phyloP scores from a whole-genome alignment of 2,329 filamentous ascomycete genomes.

The Dactylonectria macrodidyma region DNA sequence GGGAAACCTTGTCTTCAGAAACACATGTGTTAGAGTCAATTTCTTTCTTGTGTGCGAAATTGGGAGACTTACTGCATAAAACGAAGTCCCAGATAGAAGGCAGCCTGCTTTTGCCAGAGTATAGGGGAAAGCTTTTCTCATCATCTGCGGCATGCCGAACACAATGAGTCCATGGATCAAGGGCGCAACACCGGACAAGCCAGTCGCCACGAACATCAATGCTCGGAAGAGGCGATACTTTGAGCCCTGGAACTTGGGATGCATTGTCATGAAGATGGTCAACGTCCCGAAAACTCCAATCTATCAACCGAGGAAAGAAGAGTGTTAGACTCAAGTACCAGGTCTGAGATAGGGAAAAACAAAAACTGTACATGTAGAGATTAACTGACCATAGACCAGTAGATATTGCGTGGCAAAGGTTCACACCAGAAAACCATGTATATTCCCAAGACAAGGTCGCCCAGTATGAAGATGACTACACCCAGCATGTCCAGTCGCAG shows the following conservation, averaged over 20 bases:
- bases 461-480: constrained; percentile 42
- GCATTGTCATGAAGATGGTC: constrained; percentile 50
- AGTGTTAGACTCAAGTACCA: constrained; percentile 20
- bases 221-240: constrained; percentile 45
- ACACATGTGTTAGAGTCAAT: constrained; percentile 17
- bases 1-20: constrained; percentile 44
- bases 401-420: constrained; percentile 42
- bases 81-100: constrained; percentile 52
- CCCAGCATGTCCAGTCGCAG: constrained; percentile 43
- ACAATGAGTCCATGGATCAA: constrained; percentile 54
- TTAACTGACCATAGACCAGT: constrained; percentile 49
- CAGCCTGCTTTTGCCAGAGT: constrained; percentile 52
- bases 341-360: background rate
- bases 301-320: constrained; percentile 28
- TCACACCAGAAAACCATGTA: constrained; percentile 50
- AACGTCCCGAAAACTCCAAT: constrained; percentile 33
- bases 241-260: constrained; percentile 46
- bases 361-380: constrained; percentile 12
- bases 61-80: constrained; percentile 55
- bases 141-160: constrained; percentile 54
- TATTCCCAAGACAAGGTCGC: constrained; percentile 44
- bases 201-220: constrained; percentile 54
- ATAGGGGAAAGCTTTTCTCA: constrained; percentile 39
- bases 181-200: constrained; percentile 53
- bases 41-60: background rate